phyloP scores from a whole-genome alignment of 1,284 basidiomycete species.

The Xerocomus minutiporus region DNA sequence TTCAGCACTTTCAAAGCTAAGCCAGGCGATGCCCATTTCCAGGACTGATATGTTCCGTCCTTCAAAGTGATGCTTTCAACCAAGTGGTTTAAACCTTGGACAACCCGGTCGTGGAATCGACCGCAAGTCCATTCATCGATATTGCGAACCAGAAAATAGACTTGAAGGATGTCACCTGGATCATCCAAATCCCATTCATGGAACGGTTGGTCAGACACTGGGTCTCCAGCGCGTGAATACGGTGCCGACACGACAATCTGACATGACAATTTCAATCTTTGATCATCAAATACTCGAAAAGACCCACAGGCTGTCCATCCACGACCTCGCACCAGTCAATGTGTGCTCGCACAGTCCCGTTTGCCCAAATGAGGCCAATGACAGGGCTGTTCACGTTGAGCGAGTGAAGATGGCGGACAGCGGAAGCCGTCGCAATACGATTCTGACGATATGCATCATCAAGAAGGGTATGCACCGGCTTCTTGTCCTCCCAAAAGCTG shows the following conservation, averaged over 20 bases:
- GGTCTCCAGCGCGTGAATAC: constrained; percentile 32
- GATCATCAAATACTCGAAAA: background rate
- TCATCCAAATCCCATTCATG: constrained; percentile 48
- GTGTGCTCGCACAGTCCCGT: constrained; percentile 49
- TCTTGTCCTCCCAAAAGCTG: constrained; percentile 58
- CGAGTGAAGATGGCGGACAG: constrained; percentile 47
- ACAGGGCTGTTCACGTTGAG: constrained; percentile 44
- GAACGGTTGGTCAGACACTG: constrained; percentile 29
- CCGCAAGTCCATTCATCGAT: constrained; percentile 49
- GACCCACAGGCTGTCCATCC: constrained; percentile 33
- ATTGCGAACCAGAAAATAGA: constrained; percentile 52
- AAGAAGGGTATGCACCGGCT: constrained; percentile 43
- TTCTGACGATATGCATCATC: constrained; percentile 57
- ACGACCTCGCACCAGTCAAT: constrained; percentile 48
- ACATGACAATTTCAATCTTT: background rate
- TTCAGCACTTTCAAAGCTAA: constrained; percentile 28
- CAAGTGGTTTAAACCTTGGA: constrained; percentile 38
- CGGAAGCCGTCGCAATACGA: constrained; percentile 50
- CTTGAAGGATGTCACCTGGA: constrained; percentile 43
- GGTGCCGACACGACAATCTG: constrained; percentile 50
- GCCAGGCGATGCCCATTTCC: constrained; percentile 39
- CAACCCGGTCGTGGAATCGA: constrained; percentile 39
- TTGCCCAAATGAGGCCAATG: constrained; percentile 52
- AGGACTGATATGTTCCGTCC: constrained; percentile 38
- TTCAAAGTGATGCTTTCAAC: constrained; percentile 33